Conservation (phyloP, 169 alveolate genomes). For the Cystoisospora suis region DNA sequence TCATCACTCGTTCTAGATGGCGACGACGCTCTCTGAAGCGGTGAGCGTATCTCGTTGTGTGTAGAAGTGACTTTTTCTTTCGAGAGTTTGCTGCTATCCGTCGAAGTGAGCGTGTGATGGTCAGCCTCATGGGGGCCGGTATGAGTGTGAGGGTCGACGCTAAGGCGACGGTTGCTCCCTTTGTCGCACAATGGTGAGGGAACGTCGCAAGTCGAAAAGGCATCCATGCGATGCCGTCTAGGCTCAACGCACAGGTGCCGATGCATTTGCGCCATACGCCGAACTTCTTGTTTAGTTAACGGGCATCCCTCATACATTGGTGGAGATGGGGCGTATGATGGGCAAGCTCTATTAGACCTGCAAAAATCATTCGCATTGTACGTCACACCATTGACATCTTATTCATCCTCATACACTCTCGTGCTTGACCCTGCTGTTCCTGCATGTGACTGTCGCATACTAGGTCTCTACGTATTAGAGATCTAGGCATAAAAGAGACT, state of each 20-base stretch:
- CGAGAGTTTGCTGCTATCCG: neutral
- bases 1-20: too few relatives aligned
- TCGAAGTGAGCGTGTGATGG: neutral
- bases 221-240: neutral
- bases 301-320: neutral
- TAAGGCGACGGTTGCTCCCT: neutral
- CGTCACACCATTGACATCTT: too few relatives aligned
- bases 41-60: too few relatives aligned
- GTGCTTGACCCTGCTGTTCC: too few relatives aligned
- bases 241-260: neutral
- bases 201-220: neutral
- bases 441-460: too few relatives aligned
- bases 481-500: too few relatives aligned
- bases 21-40: too few relatives aligned
- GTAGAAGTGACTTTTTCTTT: too few relatives aligned
- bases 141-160: neutral
- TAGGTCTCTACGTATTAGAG: too few relatives aligned
- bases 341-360: slow-evolving; percentile 37
- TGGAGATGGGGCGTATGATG: neutral
- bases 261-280: slow-evolving; percentile 32
- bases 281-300: slow-evolving; percentile 20
- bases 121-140: neutral
- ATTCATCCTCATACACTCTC: too few relatives aligned
- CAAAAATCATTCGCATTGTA: neutral
- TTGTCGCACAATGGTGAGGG: neutral